Percentiles rank a stretch among this genome's conserved stretches.
Conservation (phyloP, 768 basidiomycete genomes). For the Chalciporus chontae region DNA sequence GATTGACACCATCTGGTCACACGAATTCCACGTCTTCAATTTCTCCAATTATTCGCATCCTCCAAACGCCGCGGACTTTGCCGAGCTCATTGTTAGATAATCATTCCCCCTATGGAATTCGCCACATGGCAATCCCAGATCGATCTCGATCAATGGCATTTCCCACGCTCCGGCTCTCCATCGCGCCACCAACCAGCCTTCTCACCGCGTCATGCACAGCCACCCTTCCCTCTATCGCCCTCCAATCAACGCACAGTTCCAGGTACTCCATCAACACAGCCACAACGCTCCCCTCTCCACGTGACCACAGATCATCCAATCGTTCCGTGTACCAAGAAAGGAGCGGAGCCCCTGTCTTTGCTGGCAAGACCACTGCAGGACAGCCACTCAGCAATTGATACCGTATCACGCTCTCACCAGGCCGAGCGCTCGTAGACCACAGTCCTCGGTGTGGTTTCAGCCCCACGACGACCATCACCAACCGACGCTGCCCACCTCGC, state of each 20-base stretch:
- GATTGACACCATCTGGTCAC: not conserved
- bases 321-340: constrained; percentile 63
- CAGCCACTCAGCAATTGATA: constrained; percentile 61
- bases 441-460: constrained; percentile 57
- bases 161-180: no score
- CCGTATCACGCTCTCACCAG: constrained; percentile 59
- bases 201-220: constrained; percentile 49
- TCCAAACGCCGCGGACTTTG: not conserved
- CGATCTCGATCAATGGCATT: constrained; percentile 45
- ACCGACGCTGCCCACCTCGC: constrained; percentile 47
- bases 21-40: no score
- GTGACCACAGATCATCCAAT: constrained; percentile 50
- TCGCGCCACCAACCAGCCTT: constrained; percentile 15
- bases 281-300: constrained; percentile 18
- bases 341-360: constrained; percentile 57
- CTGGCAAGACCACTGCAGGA: constrained; percentile 57
- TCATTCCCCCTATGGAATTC: constrained; percentile 44
- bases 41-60: no score
- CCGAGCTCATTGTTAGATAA: not conserved
- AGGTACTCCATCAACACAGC: constrained; percentile 55
- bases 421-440: constrained; percentile 58
- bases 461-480: constrained; percentile 54
- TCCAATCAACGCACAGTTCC: constrained; percentile 62
- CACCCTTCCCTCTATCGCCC: constrained; percentile 31
- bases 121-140: constrained; percentile 64